These are phyloP conservation scores for Verticillium albo-atrum DNA, from an alignment of 2,329 filamentous ascomycete genomes.

Conservation along the genomic window DNA sequence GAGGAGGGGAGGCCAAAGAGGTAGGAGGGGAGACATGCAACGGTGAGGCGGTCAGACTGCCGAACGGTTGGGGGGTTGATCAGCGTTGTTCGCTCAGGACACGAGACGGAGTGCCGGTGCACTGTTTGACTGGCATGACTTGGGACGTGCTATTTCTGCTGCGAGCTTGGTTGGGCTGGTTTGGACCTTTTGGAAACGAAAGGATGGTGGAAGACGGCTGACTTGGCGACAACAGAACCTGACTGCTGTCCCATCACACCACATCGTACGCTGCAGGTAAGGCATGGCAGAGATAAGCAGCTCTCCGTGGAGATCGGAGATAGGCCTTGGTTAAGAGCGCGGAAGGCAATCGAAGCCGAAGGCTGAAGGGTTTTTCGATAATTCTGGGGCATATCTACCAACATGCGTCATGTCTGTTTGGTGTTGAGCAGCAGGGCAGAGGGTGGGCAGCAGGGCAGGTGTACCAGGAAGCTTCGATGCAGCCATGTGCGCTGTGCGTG, in stretches of 20 bases:
- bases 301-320: not conserved
- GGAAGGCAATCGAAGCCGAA: not conserved
- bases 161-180: not conserved
- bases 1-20: not conserved
- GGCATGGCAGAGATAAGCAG: not conserved
- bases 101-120: not conserved
- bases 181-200: not conserved
- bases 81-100: not conserved
- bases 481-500: not conserved
- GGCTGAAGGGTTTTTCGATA: constrained; percentile 36
- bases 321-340: not conserved
- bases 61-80: not conserved
- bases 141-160: not conserved
- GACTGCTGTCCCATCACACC: not conserved
- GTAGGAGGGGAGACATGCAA: not conserved
- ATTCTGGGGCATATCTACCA: constrained; percentile 20
- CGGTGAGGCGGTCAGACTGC: not conserved
- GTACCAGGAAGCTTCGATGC: not conserved
- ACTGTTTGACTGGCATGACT: not conserved
- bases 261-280: not conserved
- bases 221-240: not conserved
- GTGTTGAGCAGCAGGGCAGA: not conserved
- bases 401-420: not conserved
- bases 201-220: not conserved
- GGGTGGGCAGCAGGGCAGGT: not conserved